Percentiles rank a stretch among this genome's conserved stretches.
These are phyloP conservation scores for Saccharomyces cerevisiae DNA, from an alignment of 805 yeast species.

Conservation along the genomic window DNA sequence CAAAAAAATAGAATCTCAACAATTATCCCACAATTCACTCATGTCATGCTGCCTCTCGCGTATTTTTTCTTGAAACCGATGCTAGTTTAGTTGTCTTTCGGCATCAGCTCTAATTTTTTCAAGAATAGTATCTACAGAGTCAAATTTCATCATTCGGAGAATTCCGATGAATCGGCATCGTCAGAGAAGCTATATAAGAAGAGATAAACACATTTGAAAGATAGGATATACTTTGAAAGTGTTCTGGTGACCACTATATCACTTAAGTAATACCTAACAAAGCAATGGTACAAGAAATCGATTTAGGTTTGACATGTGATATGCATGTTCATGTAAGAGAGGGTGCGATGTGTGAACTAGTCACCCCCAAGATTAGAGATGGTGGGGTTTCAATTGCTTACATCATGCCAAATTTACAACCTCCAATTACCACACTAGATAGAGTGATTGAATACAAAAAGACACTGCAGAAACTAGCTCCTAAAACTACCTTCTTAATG, in stretches of 20 bases:
- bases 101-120: background rate
- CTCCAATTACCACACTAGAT: constrained; percentile 77
- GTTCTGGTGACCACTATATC: background rate
- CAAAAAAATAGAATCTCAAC: too few relatives aligned
- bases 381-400: constrained; percentile 92
- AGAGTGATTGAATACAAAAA: constrained; percentile 63
- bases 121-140: background rate
- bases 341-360: constrained; percentile 84
- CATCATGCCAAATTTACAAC: constrained; percentile 92
- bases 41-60: too few relatives aligned
- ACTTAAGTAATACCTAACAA: background rate
- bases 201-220: background rate
- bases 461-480: constrained; percentile 55
- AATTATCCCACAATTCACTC: too few relatives aligned
- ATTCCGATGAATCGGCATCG: background rate
- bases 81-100: background rate
- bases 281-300: constrained; percentile 5
- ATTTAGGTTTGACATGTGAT: constrained; percentile 73
- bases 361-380: constrained; percentile 78
- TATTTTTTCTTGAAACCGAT: background rate
- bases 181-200: background rate
- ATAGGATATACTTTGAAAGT: background rate
- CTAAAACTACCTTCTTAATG: constrained; percentile 84
- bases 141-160: background rate
- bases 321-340: constrained; percentile 95